Conservation (phyloP, 1,284 basidiomycete species). For the Ustilago crameri region DNA sequence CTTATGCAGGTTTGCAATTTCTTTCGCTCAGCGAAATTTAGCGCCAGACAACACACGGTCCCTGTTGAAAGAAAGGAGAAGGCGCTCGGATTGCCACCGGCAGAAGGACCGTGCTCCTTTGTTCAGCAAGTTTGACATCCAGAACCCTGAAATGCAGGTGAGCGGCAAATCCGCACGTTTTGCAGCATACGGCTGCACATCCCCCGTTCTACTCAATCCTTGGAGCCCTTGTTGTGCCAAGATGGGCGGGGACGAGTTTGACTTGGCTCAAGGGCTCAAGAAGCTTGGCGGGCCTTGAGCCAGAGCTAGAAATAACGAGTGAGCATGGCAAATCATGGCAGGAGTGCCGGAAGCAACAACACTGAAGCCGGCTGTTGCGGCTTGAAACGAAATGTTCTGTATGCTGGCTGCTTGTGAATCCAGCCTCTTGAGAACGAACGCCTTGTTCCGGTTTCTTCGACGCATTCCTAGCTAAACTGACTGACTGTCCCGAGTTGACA, state of each 20-base stretch:
- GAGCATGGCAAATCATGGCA: neutral
- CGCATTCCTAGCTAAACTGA: too few species aligned
- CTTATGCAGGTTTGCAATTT: neutral
- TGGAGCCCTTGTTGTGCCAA: too few species aligned
- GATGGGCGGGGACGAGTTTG: too few species aligned
- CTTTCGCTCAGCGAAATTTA: neutral
- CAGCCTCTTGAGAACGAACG: too few species aligned
- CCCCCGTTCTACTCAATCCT: neutral
- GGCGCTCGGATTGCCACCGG: too few species aligned
- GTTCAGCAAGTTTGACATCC: constrained; percentile 6
- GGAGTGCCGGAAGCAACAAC: neutral
- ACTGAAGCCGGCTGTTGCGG: neutral
- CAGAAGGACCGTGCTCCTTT: neutral
- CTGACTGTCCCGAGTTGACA: too few species aligned
- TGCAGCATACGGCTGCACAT: constrained; percentile 1
- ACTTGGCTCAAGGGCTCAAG: too few species aligned
- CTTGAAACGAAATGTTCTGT: neutral
- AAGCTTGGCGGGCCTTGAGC: too few species aligned
- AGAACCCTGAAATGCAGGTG: constrained; percentile 10
- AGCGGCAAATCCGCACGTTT: constrained; percentile 2
- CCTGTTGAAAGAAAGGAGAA: too few species aligned
- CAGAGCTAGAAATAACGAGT: too few species aligned
- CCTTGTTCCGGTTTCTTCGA: constrained; percentile 1
- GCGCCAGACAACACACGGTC: neutral
- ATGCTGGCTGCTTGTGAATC: too few species aligned